These are phyloP conservation scores for Ophiocordyceps australis DNA, from an alignment of 2,329 filamentous ascomycete species.

Conservation along the genomic window DNA sequence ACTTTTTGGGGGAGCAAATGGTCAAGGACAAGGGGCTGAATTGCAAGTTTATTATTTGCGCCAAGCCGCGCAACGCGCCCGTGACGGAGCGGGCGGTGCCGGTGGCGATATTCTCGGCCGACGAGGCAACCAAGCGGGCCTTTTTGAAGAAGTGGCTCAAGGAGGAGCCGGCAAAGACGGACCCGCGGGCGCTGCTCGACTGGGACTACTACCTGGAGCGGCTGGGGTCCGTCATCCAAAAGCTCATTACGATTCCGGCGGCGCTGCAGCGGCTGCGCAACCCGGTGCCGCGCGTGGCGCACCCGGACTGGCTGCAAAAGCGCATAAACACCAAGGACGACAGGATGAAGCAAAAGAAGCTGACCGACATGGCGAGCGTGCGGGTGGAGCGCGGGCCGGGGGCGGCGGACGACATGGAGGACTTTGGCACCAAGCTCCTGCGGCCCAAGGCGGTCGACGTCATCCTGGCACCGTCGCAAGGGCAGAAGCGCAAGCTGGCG, in stretches of 20 bases:
- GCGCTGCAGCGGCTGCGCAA: slow-evolving; percentile 91
- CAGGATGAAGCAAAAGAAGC: slow-evolving; percentile 95
- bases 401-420: slow-evolving; percentile 59
- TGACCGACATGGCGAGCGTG: slow-evolving; percentile 77
- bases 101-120: slow-evolving; percentile 92
- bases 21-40: slow-evolving; percentile 97
- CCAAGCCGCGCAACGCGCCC: slow-evolving; percentile 68
- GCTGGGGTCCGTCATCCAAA: slow-evolving; percentile 92
- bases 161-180: slow-evolving; percentile 80
- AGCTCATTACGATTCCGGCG: slow-evolving; percentile 95
- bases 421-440: slow-evolving; percentile 53
- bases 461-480: slow-evolving; percentile 24
- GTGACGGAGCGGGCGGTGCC: slow-evolving; percentile 91
- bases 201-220: slow-evolving; percentile 97
- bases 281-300: slow-evolving; percentile 79
- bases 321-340: slow-evolving; percentile 93
- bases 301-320: slow-evolving; percentile 92
- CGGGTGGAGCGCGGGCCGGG: slow-evolving; percentile 39
- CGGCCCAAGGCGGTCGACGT: slow-evolving; percentile 43
- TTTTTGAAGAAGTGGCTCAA: slow-evolving; percentile 93
- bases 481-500: slow-evolving; percentile 56
- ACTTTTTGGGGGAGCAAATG: slow-evolving; percentile 97
- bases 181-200: slow-evolving; percentile 77
- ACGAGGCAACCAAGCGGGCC: slow-evolving; percentile 68
- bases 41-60: slow-evolving; percentile 98